phyloP scores from a whole-genome alignment of 441 rosid genomes.

The Aquilaria agallochum region DNA sequence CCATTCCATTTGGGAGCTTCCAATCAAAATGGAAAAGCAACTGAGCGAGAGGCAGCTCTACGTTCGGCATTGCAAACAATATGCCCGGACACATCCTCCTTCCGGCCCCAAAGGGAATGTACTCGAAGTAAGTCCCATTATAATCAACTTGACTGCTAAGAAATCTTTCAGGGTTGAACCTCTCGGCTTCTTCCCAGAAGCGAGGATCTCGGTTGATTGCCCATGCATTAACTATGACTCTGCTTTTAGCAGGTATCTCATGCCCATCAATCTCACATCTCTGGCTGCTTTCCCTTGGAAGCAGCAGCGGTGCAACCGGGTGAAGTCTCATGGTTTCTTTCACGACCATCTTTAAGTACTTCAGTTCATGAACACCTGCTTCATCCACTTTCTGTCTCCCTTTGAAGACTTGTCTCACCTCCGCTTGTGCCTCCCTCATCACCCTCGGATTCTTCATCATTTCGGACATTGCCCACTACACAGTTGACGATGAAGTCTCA shows the following conservation, averaged over 20 bases:
- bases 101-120: slow-evolving; percentile 15
- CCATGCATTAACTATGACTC: slow-evolving; percentile 5
- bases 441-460: slow-evolving; percentile 13
- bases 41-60: slow-evolving; percentile 8
- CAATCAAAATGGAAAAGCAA: slow-evolving; percentile 12
- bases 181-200: slow-evolving; percentile 7
- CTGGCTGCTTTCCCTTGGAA: too few species aligned
- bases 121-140: slow-evolving; percentile 7
- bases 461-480: slow-evolving; percentile 21
- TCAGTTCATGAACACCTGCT: background rate
- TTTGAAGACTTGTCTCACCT: slow-evolving; percentile 1
- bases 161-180: slow-evolving; percentile 16
- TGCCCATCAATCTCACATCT: too few species aligned
- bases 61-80: slow-evolving; percentile 13
- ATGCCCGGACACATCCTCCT: slow-evolving; percentile 15
- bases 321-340: slow-evolving; percentile 18
- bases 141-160: slow-evolving; percentile 7
- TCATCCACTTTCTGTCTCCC: slow-evolving; percentile 7
- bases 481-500: slow-evolving; percentile 28
- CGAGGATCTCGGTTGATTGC: slow-evolving; percentile 13
- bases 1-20: slow-evolving; percentile 11
- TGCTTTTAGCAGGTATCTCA: background rate
- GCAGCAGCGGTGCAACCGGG: too few species aligned
- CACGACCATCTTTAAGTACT: slow-evolving; percentile 11
- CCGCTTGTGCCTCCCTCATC: slow-evolving; percentile 11